Percentiles rank a stretch among this genome's conserved stretches.
These are phyloP conservation scores for Prototheca wickerhamii DNA, from an alignment of 163 green algal species.

Conservation along the genomic window DNA sequence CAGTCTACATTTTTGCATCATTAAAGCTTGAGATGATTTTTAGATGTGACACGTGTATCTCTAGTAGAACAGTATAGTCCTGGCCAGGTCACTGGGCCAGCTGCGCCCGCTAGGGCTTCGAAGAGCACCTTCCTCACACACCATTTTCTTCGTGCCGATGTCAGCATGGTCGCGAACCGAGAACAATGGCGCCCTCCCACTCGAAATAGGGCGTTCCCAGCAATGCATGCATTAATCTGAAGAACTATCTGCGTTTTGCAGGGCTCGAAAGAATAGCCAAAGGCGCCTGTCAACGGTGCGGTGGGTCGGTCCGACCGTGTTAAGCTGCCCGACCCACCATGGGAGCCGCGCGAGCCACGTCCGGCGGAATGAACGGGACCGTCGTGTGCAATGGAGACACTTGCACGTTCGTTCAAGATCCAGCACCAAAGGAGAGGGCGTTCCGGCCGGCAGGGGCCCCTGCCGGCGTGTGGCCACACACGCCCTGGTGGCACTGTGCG, in stretches of 20 bases:
- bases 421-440: too few relatives aligned
- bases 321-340: not conserved
- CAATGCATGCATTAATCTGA: not conserved
- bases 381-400: constrained; percentile 31
- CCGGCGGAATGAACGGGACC: not conserved
- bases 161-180: too few relatives aligned
- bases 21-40: not conserved
- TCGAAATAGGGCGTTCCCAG: not conserved
- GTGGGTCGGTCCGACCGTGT: not conserved
- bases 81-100: not conserved
- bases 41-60: too few relatives aligned
- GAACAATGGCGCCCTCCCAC: too few relatives aligned
- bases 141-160: not conserved
- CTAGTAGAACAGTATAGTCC: too few relatives aligned
- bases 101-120: not conserved
- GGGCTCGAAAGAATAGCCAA: not conserved
- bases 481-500: constrained; percentile 60
- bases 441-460: too few relatives aligned
- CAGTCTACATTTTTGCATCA: not conserved
- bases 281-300: not conserved
- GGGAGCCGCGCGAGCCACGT: not conserved
- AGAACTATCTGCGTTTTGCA: not conserved
- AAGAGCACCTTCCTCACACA: not conserved
- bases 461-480: constrained; percentile 51
- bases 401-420: too few relatives aligned